These are phyloP conservation scores for Penicillium italicum DNA, from an alignment of 2,329 filamentous ascomycete species.

Conservation along the genomic window DNA sequence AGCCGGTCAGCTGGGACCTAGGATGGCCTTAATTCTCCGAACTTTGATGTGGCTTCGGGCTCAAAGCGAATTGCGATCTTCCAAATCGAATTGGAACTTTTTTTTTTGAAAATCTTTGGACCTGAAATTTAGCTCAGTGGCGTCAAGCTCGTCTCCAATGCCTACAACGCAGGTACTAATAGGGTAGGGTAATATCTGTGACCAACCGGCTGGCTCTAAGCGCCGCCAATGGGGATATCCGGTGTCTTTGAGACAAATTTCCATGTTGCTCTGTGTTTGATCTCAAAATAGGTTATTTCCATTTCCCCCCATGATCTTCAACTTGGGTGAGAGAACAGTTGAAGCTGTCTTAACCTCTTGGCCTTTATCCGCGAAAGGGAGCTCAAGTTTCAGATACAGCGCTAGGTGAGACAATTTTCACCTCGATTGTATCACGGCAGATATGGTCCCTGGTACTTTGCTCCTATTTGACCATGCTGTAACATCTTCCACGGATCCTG, in stretches of 20 bases:
- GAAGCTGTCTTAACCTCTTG: neutral
- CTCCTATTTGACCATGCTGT: neutral
- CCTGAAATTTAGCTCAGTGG: neutral
- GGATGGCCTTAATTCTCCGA: neutral
- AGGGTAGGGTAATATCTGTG: too few species aligned
- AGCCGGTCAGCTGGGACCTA: neutral
- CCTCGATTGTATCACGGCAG: neutral
- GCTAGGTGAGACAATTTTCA: constrained; percentile 3
- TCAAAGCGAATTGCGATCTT: neutral
- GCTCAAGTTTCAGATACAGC: neutral
- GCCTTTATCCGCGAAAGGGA: neutral
- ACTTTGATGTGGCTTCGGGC: neutral
- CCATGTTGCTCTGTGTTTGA: too few species aligned
- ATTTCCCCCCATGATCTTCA: neutral
- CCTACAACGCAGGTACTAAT: neutral
- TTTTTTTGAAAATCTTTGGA: neutral
- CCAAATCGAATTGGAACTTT: neutral
- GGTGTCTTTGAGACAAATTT: neutral
- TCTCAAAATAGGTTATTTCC: neutral
- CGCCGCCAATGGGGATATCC: neutral
- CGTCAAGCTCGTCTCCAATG: neutral
- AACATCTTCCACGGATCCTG: neutral
- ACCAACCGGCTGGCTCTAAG: neutral
- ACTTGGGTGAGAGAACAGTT: neutral
- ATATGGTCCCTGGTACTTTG: neutral